Evolutionary conservation across 169 alveolate species (phyloP), one percentile per base, ranked within the genome.

Genomic region (Theileria orientalis): DNA sequence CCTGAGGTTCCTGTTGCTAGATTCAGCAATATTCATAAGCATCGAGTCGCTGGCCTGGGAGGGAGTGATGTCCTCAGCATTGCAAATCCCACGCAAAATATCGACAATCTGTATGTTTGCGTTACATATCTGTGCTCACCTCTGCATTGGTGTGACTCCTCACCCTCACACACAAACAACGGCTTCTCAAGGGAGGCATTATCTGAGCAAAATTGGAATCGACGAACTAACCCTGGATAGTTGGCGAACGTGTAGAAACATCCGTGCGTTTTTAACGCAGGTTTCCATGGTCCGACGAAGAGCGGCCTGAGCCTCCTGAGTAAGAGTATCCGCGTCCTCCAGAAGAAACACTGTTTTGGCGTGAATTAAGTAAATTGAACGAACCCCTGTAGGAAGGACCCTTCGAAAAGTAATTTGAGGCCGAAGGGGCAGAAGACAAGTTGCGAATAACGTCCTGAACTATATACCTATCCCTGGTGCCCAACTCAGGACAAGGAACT

Each of bases 251-350:
- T 91, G 92, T 77, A 96, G 89, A 63, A 97, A 93, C 52, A 96
- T 85, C 80, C 99, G 91, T 25, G 94, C 93, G 63, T 90, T 92
- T 47, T 87, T 84, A 86, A 95, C 90, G 71, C 95, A 94, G 49
- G 96, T 95, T 69, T 95, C 98, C 96, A 96, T 91, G 13, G 98
- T 95, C 66, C 99, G 86, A 83, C 99, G 94, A 29, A 97, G 85
- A 25, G 98, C 97, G 32, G 98, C 98, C 84, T 96, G 94, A n/a
- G 98, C 99, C 1, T 84, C 77, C 49, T 77, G 92, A 40, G 97
- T 86, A 32, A 97, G 88, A 51, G 92, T 83, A 62, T 95, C 98
- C 6, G 95, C 97, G 77, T 94, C 97, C 42, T 92, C 92, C 25
- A 95, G 86, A 25, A 94, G 91, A 25, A 95, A 90, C 42, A 93